Conservation (phyloP, 2,329 filamentous ascomycete genomes). For the Beauveria brongniartii region DNA sequence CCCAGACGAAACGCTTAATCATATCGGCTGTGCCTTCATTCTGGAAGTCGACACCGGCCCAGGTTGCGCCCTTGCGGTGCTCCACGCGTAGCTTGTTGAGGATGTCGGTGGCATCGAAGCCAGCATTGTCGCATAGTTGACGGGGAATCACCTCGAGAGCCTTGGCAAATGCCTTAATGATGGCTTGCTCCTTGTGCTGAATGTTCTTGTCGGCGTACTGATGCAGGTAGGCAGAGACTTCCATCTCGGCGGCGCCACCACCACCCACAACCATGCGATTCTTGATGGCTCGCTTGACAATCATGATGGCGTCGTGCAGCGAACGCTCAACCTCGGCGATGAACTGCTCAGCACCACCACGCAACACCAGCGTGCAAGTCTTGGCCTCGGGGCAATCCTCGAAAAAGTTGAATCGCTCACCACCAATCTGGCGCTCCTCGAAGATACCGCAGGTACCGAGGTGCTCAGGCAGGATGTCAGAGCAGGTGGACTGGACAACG, state of each 20-base stretch:
- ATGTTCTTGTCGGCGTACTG: conserved; percentile 88
- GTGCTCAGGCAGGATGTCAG: conserved; percentile 82
- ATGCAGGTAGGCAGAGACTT: conserved; percentile 88
- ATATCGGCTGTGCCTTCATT: conserved; percentile 91
- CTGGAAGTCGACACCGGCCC: conserved; percentile 93
- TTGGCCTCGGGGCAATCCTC: conserved; percentile 91
- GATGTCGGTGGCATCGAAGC: conserved; percentile 96
- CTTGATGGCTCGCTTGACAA: conserved; percentile 95
- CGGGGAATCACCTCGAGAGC: conserved; percentile 93
- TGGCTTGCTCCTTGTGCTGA: conserved; percentile 88
- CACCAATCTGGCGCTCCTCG: conserved; percentile 94
- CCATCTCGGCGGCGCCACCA: conserved; percentile 94
- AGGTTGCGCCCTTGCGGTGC: conserved; percentile 85
- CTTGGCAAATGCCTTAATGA: conserved; percentile 97
- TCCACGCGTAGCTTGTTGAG: conserved; percentile 93
- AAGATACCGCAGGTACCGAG: conserved; percentile 85
- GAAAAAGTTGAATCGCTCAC: conserved; percentile 98
- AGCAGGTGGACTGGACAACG: conserved; percentile 90
- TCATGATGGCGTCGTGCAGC: conserved; percentile 98
- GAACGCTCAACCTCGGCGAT: conserved; percentile 97
- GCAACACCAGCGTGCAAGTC: conserved; percentile 91
- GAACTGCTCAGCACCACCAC: conserved; percentile 96
- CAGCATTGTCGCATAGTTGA: conserved; percentile 96
- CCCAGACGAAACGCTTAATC: conserved; percentile 94
- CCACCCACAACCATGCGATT: conserved; percentile 93